A percentile compares a stretch with the other conserved stretches of the same genome.
These are phyloP conservation scores for Misopates orontium DNA, from an alignment of 257 asterid genomes.

Conservation along the genomic window DNA sequence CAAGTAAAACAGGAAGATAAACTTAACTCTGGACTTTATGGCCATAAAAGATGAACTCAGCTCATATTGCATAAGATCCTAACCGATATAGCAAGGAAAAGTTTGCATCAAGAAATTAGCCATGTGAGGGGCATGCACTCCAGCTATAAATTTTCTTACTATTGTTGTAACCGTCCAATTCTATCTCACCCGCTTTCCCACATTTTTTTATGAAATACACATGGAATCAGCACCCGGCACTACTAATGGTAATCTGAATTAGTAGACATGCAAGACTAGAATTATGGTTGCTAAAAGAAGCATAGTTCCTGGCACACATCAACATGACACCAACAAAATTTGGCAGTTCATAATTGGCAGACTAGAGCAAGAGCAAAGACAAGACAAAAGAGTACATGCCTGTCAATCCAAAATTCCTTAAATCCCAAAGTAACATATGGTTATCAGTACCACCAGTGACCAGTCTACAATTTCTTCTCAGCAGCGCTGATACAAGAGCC, in stretches of 20 bases:
- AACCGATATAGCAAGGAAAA: not conserved
- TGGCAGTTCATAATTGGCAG: not conserved
- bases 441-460: conserved; percentile 92
- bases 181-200: not conserved
- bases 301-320: not conserved
- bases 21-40: not conserved
- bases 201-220: not conserved
- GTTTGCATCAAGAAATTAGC: not conserved
- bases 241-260: not conserved
- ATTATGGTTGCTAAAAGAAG: not conserved
- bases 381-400: conserved; percentile 55
- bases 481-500: conserved; percentile 65
- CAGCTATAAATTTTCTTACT: too few species aligned
- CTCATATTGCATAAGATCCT: not conserved
- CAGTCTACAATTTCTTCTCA: conserved; percentile 65
- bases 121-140: not conserved
- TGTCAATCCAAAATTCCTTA: conserved; percentile 75
- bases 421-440: conserved; percentile 91
- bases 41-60: not conserved
- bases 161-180: too few species aligned
- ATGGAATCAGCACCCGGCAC: not conserved
- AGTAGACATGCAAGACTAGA: not conserved
- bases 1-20: not conserved
- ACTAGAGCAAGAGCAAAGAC: not conserved
- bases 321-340: not conserved